Evolutionary conservation across 2,329 filamentous ascomycete species (phyloP), one percentile per base, ranked within the genome.

Genomic region (Pseudocercospora cruenta): DNA sequence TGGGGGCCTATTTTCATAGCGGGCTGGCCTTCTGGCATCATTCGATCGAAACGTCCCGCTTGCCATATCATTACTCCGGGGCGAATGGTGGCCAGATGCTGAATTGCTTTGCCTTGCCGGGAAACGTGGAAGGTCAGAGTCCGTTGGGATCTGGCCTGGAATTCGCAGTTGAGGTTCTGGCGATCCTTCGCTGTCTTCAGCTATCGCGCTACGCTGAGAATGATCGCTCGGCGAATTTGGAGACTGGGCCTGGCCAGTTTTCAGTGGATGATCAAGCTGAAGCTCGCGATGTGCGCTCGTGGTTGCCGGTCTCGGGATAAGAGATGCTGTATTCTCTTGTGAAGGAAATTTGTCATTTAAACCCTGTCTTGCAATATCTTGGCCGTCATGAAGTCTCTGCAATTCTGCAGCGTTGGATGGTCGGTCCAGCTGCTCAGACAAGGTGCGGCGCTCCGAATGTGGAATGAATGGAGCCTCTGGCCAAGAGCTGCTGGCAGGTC

Each of bases 21-120:
- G 71, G 59, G 62, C 66, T 36, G 68, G 64, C 67, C 74, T 68
- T 64, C 75, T 66, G 28, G 72, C 73, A 70, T 75, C 74, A 66
- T 74, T 73, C 43, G 73, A 73, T 54, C 72, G 69, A 58, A 64
- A 65, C 65, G 71, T 62, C 69, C 66, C 73, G 59, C 68, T 71
- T 65, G 75, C 74, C 75, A 77, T 77, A 73, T 72, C 75, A 77
- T 76, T 62, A 67, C 71, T 62, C n/a, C 55, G 19, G 7, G 8
- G 28, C 24, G 19, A 58, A 19, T 12, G 12, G 51, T 55, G 22
- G 51, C 12, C 24, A 31, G 51, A n/a, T 3, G 26, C 51, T 26
- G 22, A 26, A 5, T 22, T 55, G 51, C 22, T 55, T 28, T 31
- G 4, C 24, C 12, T 31, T 8, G 9, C 31, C 14, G n/a, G 14